Base-by-base conservation (phyloP, 805 yeast genomes). In the Sugiyamaella smithiae region DNA sequence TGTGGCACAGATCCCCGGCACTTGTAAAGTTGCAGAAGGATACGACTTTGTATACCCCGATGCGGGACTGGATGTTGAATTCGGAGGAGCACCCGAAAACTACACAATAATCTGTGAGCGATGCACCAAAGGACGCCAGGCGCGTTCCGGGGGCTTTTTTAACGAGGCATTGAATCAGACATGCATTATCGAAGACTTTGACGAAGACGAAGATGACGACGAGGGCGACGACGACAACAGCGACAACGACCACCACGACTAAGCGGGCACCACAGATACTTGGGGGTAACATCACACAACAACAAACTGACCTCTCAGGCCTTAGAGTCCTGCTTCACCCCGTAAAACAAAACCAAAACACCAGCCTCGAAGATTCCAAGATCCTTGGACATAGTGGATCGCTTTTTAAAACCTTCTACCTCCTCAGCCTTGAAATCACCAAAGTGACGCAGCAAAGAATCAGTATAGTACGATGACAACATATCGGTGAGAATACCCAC, bases 371-470 rank as follows among this genome's bases (percentile, higher is more conserved):
- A 38, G 32, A 41, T 23, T 12, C 57, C 49, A 31, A 32, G 16
- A 14, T 49, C 46, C 16, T 26, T 16, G 16, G 56, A 9, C 32
- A 20, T 24, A 14, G 19, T 31, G 16, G 48, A 43, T 42, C 51
- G 23, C 12, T 38, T 14, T 25, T 47, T 46, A 40, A 52, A 31
- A 16, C 47, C 41, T 11, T 49, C 48, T 19, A 50, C 25, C 32
- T 61, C 63, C 11, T 51, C 58, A 6, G 52, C 46, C 9, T 50
- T 48, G 23, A 59, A 46, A 17, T 57, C 51, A 1, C 66, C 73
- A 72, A 73, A 63, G 63, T 71, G 36, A 11, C 57, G 43, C 37
- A 62, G 50, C 53, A 64, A 49, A 14, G 63, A 47, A 23, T 63
- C 61, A 19, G 56, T 42, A 28, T 59, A 63, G 42, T 57, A 61